Evolutionary conservation across 1,284 basidiomycete species (phyloP).

Genomic region (Singerocomus rubriflavus): DNA sequence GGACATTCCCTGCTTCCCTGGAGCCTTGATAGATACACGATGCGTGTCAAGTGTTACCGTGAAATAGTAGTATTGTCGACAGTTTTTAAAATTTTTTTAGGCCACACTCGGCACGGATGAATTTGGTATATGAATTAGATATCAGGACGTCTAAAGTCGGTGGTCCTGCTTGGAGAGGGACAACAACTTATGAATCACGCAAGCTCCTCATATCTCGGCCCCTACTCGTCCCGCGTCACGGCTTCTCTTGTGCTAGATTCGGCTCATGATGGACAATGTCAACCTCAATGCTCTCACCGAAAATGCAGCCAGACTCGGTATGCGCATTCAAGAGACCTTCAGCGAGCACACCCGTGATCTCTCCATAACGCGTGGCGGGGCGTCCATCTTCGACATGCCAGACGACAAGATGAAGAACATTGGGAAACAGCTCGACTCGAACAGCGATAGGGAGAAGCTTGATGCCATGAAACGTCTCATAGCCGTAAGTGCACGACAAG

Average conservation of each 20-base stretch:
- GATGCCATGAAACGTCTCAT: slow-evolving; percentile 93
- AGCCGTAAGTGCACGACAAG: slow-evolving; percentile 56
- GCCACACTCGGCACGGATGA: background rate
- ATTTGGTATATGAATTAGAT: slow-evolving; percentile 4
- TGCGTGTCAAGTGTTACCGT: background rate
- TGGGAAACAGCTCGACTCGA: slow-evolving; percentile 80
- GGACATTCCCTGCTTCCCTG: slow-evolving; percentile 88
- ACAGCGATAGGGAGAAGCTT: slow-evolving; percentile 82
- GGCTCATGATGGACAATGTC: slow-evolving; percentile 35
- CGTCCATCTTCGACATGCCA: slow-evolving; percentile 59
- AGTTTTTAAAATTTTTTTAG: too few relatives aligned
- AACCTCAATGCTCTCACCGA: slow-evolving; percentile 70
- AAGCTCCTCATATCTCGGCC: slow-evolving; percentile 2
- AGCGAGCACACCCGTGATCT: slow-evolving; percentile 77
- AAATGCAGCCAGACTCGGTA: slow-evolving; percentile 76
- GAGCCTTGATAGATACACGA: slow-evolving; percentile 55
- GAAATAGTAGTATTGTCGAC: slow-evolving; percentile 10
- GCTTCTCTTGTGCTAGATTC: background rate
- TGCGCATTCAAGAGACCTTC: slow-evolving; percentile 75
- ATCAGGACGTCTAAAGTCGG: too few relatives aligned
- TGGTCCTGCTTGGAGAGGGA: background rate
- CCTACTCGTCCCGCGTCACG: background rate
- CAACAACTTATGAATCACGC: slow-evolving; percentile 5
- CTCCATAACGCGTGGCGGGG: slow-evolving; percentile 50
- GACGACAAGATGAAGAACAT: slow-evolving; percentile 80